Base-by-base conservation (phyloP, 192 early-diverging fungal species). In the Linnemannia elongata region DNA sequence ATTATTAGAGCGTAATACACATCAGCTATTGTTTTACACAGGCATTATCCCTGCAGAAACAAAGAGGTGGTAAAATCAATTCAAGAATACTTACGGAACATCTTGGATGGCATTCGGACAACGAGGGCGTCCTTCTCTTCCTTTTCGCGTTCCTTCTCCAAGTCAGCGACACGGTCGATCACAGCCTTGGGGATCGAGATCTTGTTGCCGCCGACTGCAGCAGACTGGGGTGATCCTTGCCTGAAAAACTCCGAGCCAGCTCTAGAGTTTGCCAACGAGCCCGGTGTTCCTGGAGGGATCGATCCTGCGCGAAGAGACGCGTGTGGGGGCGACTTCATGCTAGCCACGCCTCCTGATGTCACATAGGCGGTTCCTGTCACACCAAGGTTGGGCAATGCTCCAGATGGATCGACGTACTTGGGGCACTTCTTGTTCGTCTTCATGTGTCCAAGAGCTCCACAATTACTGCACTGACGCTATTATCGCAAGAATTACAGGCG, bases 371-470 rank as follows among this genome's bases (percentile, higher is more conserved):
- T 81, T n/a, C 75, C 82, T 78, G 83, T 89, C 27, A 84, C 78
- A 4, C 82, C 80, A 41, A 82, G 63, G 39, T 78, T 79, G 9
- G 87, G 80, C 38, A 79, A 41, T 1, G 85, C 82, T 36, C 79
- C 80, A 4, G 85, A 83, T 27, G 85, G 82, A 66, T 82, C 81
- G 1, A 85, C 87, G 74, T 90, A 91, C 72, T 89, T 92, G 7
- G 94, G 96, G 82, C 96, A 97, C 55, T 93, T 95, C 71, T 94
- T 94, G 88, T 96, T 97, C 10, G 96, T 97, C 86, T 96, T 97
- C 95, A 95, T 97, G 57, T 97, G 96, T n/a, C 96, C 96, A 30
- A 94, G 87, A 79, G 93, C 89, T 42, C 95, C 95, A 87, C 96
- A 96, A 82, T 96, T 96, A 75, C 96, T 95, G 83, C 96, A 96